phyloP scores from a whole-genome alignment of 106 monocot genomes.

The Hemerocallis citrina region DNA sequence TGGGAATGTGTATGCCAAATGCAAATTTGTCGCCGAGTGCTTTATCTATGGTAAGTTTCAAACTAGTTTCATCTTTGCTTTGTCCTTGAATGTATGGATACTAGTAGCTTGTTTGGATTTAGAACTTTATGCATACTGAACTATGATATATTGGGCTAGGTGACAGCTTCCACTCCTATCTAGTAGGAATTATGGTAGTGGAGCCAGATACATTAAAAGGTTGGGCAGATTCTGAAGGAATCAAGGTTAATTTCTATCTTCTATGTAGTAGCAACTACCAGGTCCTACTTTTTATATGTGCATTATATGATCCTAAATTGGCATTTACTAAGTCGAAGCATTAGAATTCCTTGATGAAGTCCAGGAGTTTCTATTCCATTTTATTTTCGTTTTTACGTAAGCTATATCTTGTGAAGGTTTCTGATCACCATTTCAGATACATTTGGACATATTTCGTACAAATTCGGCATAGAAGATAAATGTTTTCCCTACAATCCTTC shows the following conservation, averaged over 20 bases:
- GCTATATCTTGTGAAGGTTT: no score
- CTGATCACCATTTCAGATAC: no score
- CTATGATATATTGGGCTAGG: slow-evolving; percentile 7
- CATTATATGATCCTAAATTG: no score
- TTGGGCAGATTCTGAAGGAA: slow-evolving; percentile 20
- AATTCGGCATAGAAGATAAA: no score
- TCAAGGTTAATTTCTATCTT: slow-evolving; percentile 10
- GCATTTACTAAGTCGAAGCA: no score
- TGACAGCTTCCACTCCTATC: slow-evolving; percentile 21
- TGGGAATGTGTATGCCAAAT: slow-evolving; percentile 96
- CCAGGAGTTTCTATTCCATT: no score
- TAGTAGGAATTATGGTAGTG: slow-evolving; percentile 20
- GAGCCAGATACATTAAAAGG: slow-evolving; percentile 13
- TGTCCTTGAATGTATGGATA: neutral
- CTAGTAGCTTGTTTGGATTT: neutral
- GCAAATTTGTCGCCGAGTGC: slow-evolving; percentile 85
- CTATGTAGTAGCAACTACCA: no score
- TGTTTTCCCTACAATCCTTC: no score
- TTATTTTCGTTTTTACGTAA: no score
- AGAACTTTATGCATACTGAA: slow-evolving; percentile 6
- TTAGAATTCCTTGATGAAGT: no score
- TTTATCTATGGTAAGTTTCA: slow-evolving; percentile 77
- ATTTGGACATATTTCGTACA: no score
- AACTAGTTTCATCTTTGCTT: neutral
- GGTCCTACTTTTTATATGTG: no score